phyloP scores from a whole-genome alignment of 1,139 yeast genomes.

The Suhomyces bolitotheri region DNA sequence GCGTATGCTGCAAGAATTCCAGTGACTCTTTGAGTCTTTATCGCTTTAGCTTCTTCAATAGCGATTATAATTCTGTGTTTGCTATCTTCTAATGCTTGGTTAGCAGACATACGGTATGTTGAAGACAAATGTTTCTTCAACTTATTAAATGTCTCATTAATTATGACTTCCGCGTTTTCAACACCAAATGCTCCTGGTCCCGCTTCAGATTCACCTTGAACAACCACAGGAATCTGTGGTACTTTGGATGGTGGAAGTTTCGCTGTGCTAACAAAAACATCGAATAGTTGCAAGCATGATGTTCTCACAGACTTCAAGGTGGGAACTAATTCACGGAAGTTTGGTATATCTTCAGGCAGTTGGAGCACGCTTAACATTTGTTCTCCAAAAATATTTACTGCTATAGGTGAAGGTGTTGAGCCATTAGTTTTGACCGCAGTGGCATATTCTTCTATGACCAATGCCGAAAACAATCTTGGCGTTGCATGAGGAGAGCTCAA shows the following conservation, averaged over 20 bases:
- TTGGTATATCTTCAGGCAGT: conserved; percentile 49
- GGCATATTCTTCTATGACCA: conserved; percentile 76
- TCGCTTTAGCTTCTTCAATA: conserved; percentile 65
- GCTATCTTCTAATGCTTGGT: conserved; percentile 78
- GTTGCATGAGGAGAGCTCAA: conserved; percentile 71
- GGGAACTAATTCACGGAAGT: conserved; percentile 84
- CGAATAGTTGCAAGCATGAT: conserved; percentile 80
- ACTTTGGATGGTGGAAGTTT: conserved; percentile 72
- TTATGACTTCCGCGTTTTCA: conserved; percentile 71
- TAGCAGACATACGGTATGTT: conserved; percentile 67
- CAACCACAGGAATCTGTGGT: conserved; percentile 84
- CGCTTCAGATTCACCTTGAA: conserved; percentile 92
- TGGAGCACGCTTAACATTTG: conserved; percentile 40
- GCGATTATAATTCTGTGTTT: conserved; percentile 66
- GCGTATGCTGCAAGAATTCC: conserved; percentile 76
- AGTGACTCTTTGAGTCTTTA: conserved; percentile 54
- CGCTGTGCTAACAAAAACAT: conserved; percentile 74
- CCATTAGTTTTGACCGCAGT: conserved; percentile 27
- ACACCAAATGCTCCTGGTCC: conserved; percentile 92
- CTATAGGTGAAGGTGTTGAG: conserved; percentile 18
- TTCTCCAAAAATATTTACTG: conserved; percentile 27
- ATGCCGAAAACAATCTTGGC: conserved; percentile 69
- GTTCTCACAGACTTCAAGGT: conserved; percentile 82
- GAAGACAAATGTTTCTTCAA: conserved; percentile 67
- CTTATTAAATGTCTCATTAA: conserved; percentile 65